Evolutionary conservation across 441 rosid species (phyloP).

Genomic region (Isatis lusitanica): DNA sequence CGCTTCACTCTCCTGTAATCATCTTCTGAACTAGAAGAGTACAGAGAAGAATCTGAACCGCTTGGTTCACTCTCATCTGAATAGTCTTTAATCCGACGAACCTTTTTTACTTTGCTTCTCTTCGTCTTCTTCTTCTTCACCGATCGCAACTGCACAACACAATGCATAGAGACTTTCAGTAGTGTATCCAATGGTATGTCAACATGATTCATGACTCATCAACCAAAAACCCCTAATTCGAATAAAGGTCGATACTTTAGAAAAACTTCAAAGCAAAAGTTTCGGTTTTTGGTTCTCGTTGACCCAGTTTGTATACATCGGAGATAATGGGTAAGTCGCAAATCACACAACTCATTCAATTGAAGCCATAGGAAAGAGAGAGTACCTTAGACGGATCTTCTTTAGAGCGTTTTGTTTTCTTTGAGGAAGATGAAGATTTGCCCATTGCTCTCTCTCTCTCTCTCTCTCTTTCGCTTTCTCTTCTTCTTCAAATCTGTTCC

Average conservation of each 20-base stretch:
- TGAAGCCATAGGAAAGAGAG: not conserved
- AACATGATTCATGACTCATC: not conserved
- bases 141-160: slow-evolving; percentile 42
- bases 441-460: slow-evolving; percentile 45
- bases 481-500: slow-evolving; percentile 20
- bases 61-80: slow-evolving; percentile 48
- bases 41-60: slow-evolving; percentile 46
- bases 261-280: slow-evolving; percentile 14
- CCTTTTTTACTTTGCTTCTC: slow-evolving; percentile 53
- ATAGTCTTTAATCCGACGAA: slow-evolving; percentile 40
- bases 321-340: slow-evolving; percentile 2
- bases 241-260: not conserved
- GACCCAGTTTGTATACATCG: not conserved
- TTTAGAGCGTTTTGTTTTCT: slow-evolving; percentile 55
- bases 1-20: slow-evolving; percentile 49
- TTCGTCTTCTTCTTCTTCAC: slow-evolving; percentile 52
- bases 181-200: too few species aligned
- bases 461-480: not conserved
- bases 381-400: slow-evolving; percentile 53
- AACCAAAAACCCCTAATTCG: not conserved
- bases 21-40: slow-evolving; percentile 53
- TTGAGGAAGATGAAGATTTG: slow-evolving; percentile 57
- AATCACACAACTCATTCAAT: not conserved
- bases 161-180: not conserved
- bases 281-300: not conserved